A percentile compares a stretch with the other conserved stretches of the same genome.
Conservation (phyloP, 768 basidiomycete species). For the Filobasidium wieringae region DNA sequence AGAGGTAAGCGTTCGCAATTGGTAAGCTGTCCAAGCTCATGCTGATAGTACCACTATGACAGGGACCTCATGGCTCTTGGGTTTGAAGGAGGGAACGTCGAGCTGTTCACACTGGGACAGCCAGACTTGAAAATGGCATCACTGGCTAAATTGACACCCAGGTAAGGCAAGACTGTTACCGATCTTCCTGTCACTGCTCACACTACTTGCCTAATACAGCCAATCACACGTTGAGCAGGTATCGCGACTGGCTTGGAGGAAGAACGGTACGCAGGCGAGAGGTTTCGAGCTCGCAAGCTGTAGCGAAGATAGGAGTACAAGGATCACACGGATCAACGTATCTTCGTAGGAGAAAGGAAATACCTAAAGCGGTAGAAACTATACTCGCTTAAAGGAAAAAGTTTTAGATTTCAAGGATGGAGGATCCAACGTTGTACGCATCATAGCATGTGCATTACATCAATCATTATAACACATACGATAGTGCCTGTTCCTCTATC, state of each 20-base stretch:
- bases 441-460: too few relatives aligned
- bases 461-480: too few relatives aligned
- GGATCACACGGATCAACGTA: too few relatives aligned
- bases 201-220: conserved; percentile 40
- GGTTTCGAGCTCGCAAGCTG: conserved; percentile 62
- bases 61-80: conserved; percentile 66
- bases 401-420: background rate
- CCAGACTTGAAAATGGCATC: conserved; percentile 45
- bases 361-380: too few relatives aligned
- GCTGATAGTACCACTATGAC: background rate
- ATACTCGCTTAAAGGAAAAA: background rate
- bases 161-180: conserved; percentile 9
- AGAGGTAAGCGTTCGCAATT: conserved; percentile 41
- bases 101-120: conserved; percentile 47
- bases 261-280: conserved; percentile 26
- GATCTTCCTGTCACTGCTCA: conserved; percentile 44
- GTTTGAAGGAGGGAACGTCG: conserved; percentile 66
- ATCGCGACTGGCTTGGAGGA: conserved; percentile 69
- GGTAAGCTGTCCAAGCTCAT: background rate
- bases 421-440: background rate
- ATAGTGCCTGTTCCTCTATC: too few relatives aligned
- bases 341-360: too few relatives aligned
- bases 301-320: conserved; percentile 85
- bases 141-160: conserved; percentile 40
- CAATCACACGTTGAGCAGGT: conserved; percentile 65